Conservation (phyloP, 1,284 basidiomycete genomes). For the Sporisorium iseilematis-ciliati region DNA sequence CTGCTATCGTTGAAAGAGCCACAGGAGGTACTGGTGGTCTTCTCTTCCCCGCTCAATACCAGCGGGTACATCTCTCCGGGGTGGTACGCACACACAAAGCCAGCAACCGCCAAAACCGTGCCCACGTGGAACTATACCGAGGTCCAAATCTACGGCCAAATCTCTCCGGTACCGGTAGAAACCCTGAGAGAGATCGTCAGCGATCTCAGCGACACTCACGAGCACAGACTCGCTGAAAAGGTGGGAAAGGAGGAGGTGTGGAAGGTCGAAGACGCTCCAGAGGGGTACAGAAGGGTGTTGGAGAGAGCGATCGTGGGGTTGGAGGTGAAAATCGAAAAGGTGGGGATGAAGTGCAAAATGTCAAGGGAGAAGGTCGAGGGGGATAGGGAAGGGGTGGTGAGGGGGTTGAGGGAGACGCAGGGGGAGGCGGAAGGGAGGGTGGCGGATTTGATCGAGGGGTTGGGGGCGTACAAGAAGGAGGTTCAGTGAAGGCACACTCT, state of each 20-base stretch:
- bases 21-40: constrained; percentile 36
- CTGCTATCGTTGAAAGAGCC: constrained; percentile 7
- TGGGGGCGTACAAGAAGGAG: constrained; percentile 9
- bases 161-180: constrained; percentile 3
- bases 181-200: constrained; percentile 8
- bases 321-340: constrained; percentile 69
- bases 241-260: constrained; percentile 42
- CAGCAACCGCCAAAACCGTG: constrained; percentile 43
- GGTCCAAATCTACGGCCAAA: constrained; percentile 39
- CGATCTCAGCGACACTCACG: constrained; percentile 24
- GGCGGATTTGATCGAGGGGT: constrained; percentile 7
- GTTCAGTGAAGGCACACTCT: not conserved
- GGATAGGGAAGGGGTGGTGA: constrained; percentile 70
- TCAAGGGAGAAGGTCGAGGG: constrained; percentile 69
- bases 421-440: constrained; percentile 30
- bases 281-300: constrained; percentile 69
- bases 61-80: constrained; percentile 47
- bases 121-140: constrained; percentile 59
- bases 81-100: constrained; percentile 49
- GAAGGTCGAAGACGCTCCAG: constrained; percentile 71
- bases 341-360: constrained; percentile 72
- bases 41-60: constrained; percentile 16
- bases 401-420: constrained; percentile 67
- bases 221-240: not conserved
- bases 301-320: constrained; percentile 71